Evolutionary conservation across 2,329 filamentous ascomycete species (phyloP), one percentile per base, ranked within the genome.

Genomic region (Paecilomyces formosus): DNA sequence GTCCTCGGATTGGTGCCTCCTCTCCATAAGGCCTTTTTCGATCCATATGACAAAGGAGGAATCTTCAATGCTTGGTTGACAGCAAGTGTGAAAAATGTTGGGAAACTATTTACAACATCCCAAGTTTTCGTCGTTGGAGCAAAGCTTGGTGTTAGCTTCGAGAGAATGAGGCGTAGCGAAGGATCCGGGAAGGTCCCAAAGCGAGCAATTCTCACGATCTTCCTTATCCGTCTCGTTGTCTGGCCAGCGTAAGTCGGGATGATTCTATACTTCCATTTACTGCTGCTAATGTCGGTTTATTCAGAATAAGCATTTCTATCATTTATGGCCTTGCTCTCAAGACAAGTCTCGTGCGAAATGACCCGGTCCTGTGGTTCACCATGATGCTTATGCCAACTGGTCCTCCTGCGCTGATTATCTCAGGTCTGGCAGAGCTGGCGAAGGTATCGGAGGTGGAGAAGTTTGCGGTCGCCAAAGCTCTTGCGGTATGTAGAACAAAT

Each of bases 61-160:
- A 82, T 86, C 58, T 81, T 88, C 64, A 85, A 82, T 21, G 85
- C 85, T 0, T 89, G 85, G 86, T 72, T 89, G 45, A 88, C 85
- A 0, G 77, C 79, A 0, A 81, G 82, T 0, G 71, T 88, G 21
- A 79, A 83, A 62, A 87, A 85, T 57, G 77, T 88, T 22, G 86
- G 86, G 2, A 76, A 79, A 0, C 75, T 89, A 0, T 89, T 89
- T 66, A 84, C 86, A 0, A 80, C 83, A 0, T 72, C 87, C 26
- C 87, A 87, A 30, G 83, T 88, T 15, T 80, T 89, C 15, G 79
- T 88, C 0, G 85, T 87, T 0, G 86, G 87, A 1, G 82, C 87
- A n/a, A 86, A 85, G 62, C 77, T 89, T 1, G 84, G 81, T 57
- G 79, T 79, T 22, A 79, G 81, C 15, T 74, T 84, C 62, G 68